A percentile compares a stretch with the other conserved stretches of the same genome.
These are phyloP conservation scores for Fusarium xyrophilum DNA, from an alignment of 2,329 filamentous ascomycete genomes.

Conservation along the genomic window DNA sequence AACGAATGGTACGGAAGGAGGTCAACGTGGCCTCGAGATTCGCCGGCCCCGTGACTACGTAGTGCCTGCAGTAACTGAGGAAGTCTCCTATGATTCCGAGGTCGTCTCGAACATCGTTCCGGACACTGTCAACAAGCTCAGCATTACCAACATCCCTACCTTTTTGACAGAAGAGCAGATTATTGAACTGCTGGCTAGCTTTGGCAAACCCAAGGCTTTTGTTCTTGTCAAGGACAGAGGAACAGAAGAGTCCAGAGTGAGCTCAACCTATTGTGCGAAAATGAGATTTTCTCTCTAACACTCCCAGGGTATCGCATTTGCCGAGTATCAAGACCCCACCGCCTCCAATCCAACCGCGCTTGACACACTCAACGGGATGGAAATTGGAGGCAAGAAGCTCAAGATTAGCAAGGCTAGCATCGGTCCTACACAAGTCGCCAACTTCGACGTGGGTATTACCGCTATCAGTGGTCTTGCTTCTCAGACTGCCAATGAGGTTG, in stretches of 20 bases:
- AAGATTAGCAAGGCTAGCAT: slow-evolving; percentile 90
- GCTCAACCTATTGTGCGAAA: slow-evolving; percentile 40
- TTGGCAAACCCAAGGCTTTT: slow-evolving; percentile 93
- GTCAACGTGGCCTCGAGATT: slow-evolving; percentile 71
- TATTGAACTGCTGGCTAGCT: slow-evolving; percentile 85
- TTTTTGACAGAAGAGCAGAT: slow-evolving; percentile 93
- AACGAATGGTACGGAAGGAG: slow-evolving; percentile 60
- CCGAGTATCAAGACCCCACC: slow-evolving; percentile 83
- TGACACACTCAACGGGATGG: slow-evolving; percentile 91
- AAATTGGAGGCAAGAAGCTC: slow-evolving; percentile 84
- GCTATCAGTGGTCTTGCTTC: slow-evolving; percentile 98
- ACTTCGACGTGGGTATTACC: slow-evolving; percentile 93
- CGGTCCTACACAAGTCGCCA: slow-evolving; percentile 89
- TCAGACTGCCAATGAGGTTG: slow-evolving; percentile 78
- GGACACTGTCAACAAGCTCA: slow-evolving; percentile 94
- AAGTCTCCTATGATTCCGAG: slow-evolving; percentile 75
- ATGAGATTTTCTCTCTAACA: slow-evolving; percentile 40
- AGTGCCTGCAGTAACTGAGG: slow-evolving; percentile 79
- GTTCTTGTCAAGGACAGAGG: slow-evolving; percentile 84
- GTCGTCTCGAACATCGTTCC: slow-evolving; percentile 81
- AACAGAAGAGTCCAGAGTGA: slow-evolving; percentile 85
- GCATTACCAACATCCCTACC: slow-evolving; percentile 84
- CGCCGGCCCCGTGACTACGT: slow-evolving; percentile 96
- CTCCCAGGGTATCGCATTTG: slow-evolving; percentile 87
- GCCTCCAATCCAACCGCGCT: slow-evolving; percentile 81